A percentile compares a stretch with the other conserved stretches of the same genome.
Evolutionary conservation across 2,329 filamentous ascomycete genomes (phyloP).

Genomic region (Beauveria scarabaeidicola): DNA sequence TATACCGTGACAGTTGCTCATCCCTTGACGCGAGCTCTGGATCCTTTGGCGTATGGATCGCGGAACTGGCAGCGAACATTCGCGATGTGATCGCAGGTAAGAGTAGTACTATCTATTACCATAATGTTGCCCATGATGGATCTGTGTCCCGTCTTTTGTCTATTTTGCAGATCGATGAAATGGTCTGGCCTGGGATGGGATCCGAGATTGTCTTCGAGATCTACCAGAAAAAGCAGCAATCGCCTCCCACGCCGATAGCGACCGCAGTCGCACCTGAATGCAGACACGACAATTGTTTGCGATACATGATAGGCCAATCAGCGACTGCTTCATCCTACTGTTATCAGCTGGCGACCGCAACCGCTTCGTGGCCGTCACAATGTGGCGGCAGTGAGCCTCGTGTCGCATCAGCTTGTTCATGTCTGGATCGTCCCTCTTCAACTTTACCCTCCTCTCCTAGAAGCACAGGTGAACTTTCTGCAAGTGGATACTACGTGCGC

Average conservation of each 20-base stretch:
- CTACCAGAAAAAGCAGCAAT: constrained; percentile 36
- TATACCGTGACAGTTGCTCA: constrained; percentile 59
- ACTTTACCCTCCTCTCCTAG: constrained; percentile 40
- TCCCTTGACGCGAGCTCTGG: constrained; percentile 54
- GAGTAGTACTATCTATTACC: constrained; percentile 45
- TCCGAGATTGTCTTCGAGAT: constrained; percentile 71
- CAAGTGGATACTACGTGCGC: constrained; percentile 44
- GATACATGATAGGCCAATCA: constrained; percentile 20
- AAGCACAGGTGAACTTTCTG: constrained; percentile 31
- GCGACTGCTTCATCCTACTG: constrained; percentile 19
- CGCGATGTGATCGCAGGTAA: constrained; percentile 40
- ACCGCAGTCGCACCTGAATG: constrained; percentile 17
- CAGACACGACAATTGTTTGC: constrained; percentile 23
- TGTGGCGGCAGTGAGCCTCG: constrained; percentile 18
- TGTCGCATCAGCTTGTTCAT: constrained; percentile 22
- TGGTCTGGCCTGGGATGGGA: constrained; percentile 84
- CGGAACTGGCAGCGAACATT: constrained; percentile 60
- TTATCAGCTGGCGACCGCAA: constrained; percentile 14
- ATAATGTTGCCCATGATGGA: constrained; percentile 78
- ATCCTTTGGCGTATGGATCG: constrained; percentile 64
- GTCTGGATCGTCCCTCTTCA: constrained; percentile 16
- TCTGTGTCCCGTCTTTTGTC: constrained; percentile 58
- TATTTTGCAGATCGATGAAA: constrained; percentile 62
- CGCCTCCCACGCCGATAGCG: constrained; percentile 13
- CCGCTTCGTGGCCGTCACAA: constrained; percentile 17